Evolutionary conservation across 169 alveolate genomes (phyloP), one percentile per base, ranked within the genome.

Genomic region (Plasmodium knowlesi): DNA sequence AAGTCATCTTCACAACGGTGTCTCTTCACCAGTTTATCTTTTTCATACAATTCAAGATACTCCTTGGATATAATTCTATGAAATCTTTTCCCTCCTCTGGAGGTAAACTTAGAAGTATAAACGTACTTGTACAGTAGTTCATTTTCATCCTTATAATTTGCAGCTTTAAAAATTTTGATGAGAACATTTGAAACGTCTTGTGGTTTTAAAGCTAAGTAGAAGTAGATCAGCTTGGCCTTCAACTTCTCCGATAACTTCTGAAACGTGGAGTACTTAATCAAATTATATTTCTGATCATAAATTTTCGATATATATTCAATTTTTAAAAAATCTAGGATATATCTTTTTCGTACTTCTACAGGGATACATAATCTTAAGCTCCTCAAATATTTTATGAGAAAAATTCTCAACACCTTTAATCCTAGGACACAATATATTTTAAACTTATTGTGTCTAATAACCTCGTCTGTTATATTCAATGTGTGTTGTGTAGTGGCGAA

Each of bases 71-170:
- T 70, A 73, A 88, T 95, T 22, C 84, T 43, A 50, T 71, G 84
- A 76, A 95, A 96, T 25, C 96, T 57, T 91, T 93, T 93, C 5
- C 97, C 96, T 19, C 97, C 97, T 82, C 97, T 79, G 2, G 97
- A 96, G 16, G 96, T 92, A 74, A 96, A 96, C 67, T 30, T 88
- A 5, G 88, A 89, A 6, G 84, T 83, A n/a, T 88, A 80, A 50
- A 94, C 88, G 79, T 94, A 96, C 34, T 76, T 85, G 61, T 83
- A 79, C 39, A 96, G 71, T 43, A 96, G 88, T 46, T 96, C 97
- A 41, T 95, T 78, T 70, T 96, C 97, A 67, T 93, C 83, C 73
- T 91, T 85, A 74, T 96, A 96, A 22, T 96, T 96, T 30, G 97
- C 97, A 10, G 83, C 74, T 34, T 43, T 71, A 54, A 92, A 96